Evolutionary conservation across 2,329 filamentous ascomycete species (phyloP).

Genomic region (Sarocladiaceae sp.): DNA sequence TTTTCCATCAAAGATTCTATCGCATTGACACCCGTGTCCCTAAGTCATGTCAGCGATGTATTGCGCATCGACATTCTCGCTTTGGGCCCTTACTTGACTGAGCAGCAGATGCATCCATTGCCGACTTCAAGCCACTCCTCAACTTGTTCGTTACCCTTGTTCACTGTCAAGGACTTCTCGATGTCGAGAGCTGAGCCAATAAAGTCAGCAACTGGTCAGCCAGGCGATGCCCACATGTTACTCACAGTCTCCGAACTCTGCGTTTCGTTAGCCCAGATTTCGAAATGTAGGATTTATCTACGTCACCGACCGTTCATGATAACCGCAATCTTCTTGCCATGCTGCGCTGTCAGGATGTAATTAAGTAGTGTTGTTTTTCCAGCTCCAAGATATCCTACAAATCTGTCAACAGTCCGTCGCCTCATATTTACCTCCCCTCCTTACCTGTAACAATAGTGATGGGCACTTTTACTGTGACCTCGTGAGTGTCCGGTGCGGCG

Average conservation of each 20-base stretch:
- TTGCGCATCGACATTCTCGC: not conserved
- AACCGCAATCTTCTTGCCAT: constrained; percentile 96
- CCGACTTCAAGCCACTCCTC: constrained; percentile 94
- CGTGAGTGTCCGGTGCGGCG: constrained; percentile 33
- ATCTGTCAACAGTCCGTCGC: not conserved
- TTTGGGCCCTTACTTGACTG: constrained; percentile 65
- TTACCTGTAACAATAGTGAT: constrained; percentile 79
- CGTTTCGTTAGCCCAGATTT: constrained; percentile 12
- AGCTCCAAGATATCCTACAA: constrained; percentile 79
- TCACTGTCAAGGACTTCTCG: constrained; percentile 91
- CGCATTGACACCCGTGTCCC: constrained; percentile 86
- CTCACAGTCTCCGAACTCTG: constrained; percentile 78
- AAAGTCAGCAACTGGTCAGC: not conserved
- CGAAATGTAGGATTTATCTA: not conserved
- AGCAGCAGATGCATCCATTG: constrained; percentile 97
- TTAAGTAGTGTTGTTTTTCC: constrained; percentile 95
- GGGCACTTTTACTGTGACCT: constrained; percentile 61
- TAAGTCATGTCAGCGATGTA: constrained; percentile 28
- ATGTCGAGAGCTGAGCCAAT: constrained; percentile 86
- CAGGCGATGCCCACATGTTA: too few relatives aligned
- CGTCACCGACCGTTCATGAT: constrained; percentile 71
- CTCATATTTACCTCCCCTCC: constrained; percentile 4
- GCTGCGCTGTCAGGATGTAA: constrained; percentile 88
- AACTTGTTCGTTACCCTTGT: constrained; percentile 72
- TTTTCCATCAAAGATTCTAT: constrained; percentile 95